Base-by-base conservation (phyloP, 108 stramenopile species). In the Cyclotella distinguenda region DNA sequence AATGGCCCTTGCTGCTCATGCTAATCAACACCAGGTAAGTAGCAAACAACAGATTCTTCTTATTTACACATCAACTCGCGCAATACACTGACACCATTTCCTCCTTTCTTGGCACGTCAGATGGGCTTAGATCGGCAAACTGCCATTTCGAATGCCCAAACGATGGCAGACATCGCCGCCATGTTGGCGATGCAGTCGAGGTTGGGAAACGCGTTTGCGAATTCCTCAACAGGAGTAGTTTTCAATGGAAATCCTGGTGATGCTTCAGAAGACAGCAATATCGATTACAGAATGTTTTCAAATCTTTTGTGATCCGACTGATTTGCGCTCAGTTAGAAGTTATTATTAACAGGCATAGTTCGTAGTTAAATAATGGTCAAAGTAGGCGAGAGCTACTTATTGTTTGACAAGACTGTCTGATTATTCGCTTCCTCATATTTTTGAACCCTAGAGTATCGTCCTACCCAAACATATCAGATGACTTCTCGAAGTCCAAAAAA, bases 161-260 rank as follows among this genome's bases (percentile, higher is more conserved):
- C 58, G 25, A 59, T 59, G 58, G 39, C 58, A 44, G 58, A 59
- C 27, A 59, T 59, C 28, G 58, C 58, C 18, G 58, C 58, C 26
- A 42, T 42, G 1, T 33, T 44, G 22, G 58, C 58, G 42, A 59
- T 39, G 16, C 42, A 43, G 12, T 44, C 58, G 15, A 30, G 58
- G 34, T 59, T 59, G 9, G 58, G 58, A 30, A 30, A 42, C 44
- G 39, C 31, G 15, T 59, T 59, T 59, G 40, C 58, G 7, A 27
- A 28, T 12, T 25, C 35, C 25, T 1, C 42, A 2, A 27, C 31
- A n/a, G 34, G 28, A 32, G 58, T 39, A 6, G 28, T 28, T 23
- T 55, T 55, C 19, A 55, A 55, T 55, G 2, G 13, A 42, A 16
- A 42, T n/a, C n/a, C n/a, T 42, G 40, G 40, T 16, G 40, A 42